Evolutionary conservation across 192 early-diverging fungal species (phyloP).

Genomic region (Dissophora ornata): DNA sequence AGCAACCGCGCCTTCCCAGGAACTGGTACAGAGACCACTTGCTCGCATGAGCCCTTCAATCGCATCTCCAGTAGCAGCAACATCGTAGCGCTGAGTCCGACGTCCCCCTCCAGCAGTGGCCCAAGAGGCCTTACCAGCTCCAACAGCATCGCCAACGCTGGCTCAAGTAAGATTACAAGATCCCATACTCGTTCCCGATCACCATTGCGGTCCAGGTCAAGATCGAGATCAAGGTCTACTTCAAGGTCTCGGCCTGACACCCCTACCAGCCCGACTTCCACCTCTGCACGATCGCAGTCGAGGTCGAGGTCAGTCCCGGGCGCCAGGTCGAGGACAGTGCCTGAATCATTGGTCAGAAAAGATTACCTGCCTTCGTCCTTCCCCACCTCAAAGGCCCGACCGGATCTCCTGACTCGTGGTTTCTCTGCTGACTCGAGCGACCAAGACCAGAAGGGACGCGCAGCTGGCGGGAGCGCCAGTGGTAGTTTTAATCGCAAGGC

Average conservation of each 20-base stretch:
- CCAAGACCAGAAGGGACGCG: conserved; percentile 4
- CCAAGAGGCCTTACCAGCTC: not conserved
- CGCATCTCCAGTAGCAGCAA: conserved; percentile 1
- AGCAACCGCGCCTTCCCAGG: conserved; percentile 15
- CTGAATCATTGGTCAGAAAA: conserved; percentile 12
- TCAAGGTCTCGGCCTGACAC: conserved; percentile 23
- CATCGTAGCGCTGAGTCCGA: no score
- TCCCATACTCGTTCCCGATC: conserved; percentile 16
- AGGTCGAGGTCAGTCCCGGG: conserved; percentile 10
- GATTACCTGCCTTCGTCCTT: conserved; percentile 10
- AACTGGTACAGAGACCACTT: conserved; percentile 1
- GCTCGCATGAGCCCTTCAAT: conserved; percentile 14
- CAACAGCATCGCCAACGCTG: not conserved
- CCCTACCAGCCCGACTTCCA: not conserved
- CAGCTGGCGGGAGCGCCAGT: conserved; percentile 4
- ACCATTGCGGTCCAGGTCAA: conserved; percentile 19
- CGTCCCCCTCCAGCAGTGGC: no score
- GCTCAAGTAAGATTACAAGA: not conserved
- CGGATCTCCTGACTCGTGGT: conserved; percentile 29
- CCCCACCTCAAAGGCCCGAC: conserved; percentile 14
- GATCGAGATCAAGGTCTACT: conserved; percentile 13
- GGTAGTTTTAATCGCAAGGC: conserved; percentile 18
- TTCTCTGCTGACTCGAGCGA: conserved; percentile 44
- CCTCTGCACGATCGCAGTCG: conserved; percentile 8
- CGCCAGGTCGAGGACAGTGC: conserved; percentile 23